A percentile compares a stretch with the other conserved stretches of the same genome.
These are phyloP conservation scores for Lomentospora prolificans DNA, from an alignment of 2,329 filamentous ascomycete genomes.

Conservation along the genomic window DNA sequence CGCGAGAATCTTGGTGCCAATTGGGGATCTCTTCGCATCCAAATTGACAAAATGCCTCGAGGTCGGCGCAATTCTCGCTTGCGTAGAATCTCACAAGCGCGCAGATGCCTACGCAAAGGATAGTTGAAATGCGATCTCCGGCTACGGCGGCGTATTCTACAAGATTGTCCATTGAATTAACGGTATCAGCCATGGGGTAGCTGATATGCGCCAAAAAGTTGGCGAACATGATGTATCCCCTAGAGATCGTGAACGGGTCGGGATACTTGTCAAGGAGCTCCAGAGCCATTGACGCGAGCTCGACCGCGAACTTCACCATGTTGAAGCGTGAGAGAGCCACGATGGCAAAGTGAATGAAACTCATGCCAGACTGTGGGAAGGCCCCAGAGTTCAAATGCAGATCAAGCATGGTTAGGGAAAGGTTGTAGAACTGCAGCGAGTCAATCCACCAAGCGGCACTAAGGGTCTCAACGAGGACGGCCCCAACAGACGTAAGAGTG, in stretches of 20 bases:
- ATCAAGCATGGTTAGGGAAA: slow-evolving; percentile 56
- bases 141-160: slow-evolving; percentile 56
- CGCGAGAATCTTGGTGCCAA: slow-evolving; percentile 62
- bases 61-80: slow-evolving; percentile 57
- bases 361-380: slow-evolving; percentile 60
- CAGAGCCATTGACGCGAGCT: slow-evolving; percentile 53
- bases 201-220: slow-evolving; percentile 63
- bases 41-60: slow-evolving; percentile 62
- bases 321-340: slow-evolving; percentile 61
- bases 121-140: slow-evolving; percentile 62
- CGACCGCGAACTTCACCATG: slow-evolving; percentile 57
- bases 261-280: slow-evolving; percentile 54
- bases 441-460: slow-evolving; percentile 68
- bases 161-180: slow-evolving; percentile 52
- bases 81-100: slow-evolving; percentile 60
- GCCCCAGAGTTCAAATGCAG: slow-evolving; percentile 53
- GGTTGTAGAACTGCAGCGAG: slow-evolving; percentile 60
- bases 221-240: slow-evolving; percentile 59
- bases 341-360: slow-evolving; percentile 57
- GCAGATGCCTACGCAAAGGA: slow-evolving; percentile 60
- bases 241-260: slow-evolving; percentile 56
- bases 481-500: slow-evolving; percentile 52
- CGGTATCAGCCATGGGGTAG: slow-evolving; percentile 46
- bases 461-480: slow-evolving; percentile 60
- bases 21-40: slow-evolving; percentile 64